A percentile compares a stretch with the other conserved stretches of the same genome.
phyloP scores from a whole-genome alignment of 1,284 basidiomycete genomes.

The Trichosporon sp. region DNA sequence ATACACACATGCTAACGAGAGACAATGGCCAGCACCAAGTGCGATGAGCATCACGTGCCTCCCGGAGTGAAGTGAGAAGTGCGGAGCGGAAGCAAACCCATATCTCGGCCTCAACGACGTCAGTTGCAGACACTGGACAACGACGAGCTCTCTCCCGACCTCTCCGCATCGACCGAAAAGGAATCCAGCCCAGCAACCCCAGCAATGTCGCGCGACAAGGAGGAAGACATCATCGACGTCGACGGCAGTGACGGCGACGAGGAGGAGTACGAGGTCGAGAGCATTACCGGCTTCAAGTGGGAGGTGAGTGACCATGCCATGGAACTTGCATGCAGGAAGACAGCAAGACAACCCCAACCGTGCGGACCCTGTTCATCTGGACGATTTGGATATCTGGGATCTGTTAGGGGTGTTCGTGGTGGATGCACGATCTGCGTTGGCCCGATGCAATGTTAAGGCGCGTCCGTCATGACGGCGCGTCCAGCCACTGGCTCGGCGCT shows the following conservation, averaged over 20 bases:
- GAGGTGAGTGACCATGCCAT: constrained; percentile 21
- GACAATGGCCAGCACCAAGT: background rate
- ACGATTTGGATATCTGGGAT: background rate
- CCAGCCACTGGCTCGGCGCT: background rate
- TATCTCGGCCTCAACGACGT: background rate
- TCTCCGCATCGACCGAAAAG: background rate
- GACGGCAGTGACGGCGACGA: constrained; percentile 28
- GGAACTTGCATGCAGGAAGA: background rate
- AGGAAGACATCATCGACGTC: constrained; percentile 18
- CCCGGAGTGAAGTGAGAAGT: background rate
- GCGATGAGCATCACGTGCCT: background rate
- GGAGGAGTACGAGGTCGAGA: constrained; percentile 36
- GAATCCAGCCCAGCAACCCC: background rate
- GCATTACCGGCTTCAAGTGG: constrained; percentile 23
- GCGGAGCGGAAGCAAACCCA: background rate
- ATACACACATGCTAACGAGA: background rate
- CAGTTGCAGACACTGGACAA: background rate
- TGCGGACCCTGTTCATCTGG: too few species aligned
- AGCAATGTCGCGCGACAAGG: constrained; percentile 10
- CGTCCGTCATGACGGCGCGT: background rate
- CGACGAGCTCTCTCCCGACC: background rate
- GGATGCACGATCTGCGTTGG: background rate
- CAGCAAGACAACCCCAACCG: background rate
- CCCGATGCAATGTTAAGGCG: background rate
- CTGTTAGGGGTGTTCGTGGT: background rate